Conservation (phyloP, 805 yeast species). For the Cyberlindnera mycetangii region DNA sequence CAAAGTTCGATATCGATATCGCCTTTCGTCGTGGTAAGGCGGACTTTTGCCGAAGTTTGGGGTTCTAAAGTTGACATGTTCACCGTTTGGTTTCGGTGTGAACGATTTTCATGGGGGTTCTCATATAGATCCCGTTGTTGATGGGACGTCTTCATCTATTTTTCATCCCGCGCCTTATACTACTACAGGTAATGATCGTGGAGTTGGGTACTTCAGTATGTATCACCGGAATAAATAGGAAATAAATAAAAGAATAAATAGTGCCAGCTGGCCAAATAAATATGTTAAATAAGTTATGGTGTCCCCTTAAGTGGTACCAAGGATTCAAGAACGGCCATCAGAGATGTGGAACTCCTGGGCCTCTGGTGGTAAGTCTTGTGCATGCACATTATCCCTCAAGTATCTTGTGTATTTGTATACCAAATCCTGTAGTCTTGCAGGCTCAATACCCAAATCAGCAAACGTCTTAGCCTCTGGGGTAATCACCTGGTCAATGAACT, state of each 20-base stretch:
- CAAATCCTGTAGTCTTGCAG: constrained; percentile 50
- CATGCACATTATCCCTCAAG: constrained; percentile 29
- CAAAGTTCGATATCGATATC: constrained; percentile 57
- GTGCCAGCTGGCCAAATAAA: constrained; percentile 10
- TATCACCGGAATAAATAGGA: neutral
- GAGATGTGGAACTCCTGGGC: constrained; percentile 29
- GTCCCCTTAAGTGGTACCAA: neutral
- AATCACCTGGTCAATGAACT: constrained; percentile 60
- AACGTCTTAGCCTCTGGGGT: constrained; percentile 62
- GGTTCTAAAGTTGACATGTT: constrained; percentile 39
- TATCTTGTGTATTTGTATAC: constrained; percentile 43
- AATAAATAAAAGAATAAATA: neutral
- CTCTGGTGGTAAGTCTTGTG: constrained; percentile 43
- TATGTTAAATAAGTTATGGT: constrained; percentile 20
- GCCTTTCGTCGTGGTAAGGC: constrained; percentile 56
- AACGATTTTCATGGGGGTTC: too few species aligned
- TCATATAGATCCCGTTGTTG: neutral
- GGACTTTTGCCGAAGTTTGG: constrained; percentile 58
- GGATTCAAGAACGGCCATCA: constrained; percentile 3
- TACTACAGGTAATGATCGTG: too few species aligned
- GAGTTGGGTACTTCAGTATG: neutral
- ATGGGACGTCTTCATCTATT: too few species aligned
- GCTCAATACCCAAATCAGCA: constrained; percentile 66
- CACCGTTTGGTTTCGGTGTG: neutral
- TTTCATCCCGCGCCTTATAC: too few species aligned